Evolutionary conservation across 1,284 basidiomycete species (phyloP).

Genomic region (Prillingera fragicola): DNA sequence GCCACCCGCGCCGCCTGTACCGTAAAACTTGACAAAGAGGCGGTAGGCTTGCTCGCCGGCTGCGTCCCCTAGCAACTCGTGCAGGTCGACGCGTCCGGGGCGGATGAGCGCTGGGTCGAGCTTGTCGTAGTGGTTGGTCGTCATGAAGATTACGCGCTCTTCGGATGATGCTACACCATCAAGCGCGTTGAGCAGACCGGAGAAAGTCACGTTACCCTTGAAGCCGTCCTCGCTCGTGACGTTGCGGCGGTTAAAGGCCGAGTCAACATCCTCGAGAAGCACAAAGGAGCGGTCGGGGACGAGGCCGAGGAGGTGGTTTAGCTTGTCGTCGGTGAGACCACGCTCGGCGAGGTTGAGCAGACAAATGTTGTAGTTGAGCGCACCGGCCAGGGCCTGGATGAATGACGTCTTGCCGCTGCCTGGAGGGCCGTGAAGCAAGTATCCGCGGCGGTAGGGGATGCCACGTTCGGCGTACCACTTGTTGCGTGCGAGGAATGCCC

Average conservation of each 20-base stretch:
- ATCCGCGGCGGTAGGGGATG: slow-evolving; percentile 94
- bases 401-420: slow-evolving; percentile 98
- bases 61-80: slow-evolving; percentile 81
- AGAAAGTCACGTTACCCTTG: slow-evolving; percentile 93
- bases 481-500: slow-evolving; percentile 72
- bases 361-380: slow-evolving; percentile 91
- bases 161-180: slow-evolving; percentile 97
- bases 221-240: slow-evolving; percentile 89
- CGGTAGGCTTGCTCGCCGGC: slow-evolving; percentile 70
- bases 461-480: slow-evolving; percentile 97
- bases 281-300: slow-evolving; percentile 88
- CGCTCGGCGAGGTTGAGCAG: slow-evolving; percentile 93
- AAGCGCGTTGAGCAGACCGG: slow-evolving; percentile 91
- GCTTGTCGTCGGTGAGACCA: slow-evolving; percentile 92
- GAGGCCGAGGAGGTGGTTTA: slow-evolving; percentile 88
- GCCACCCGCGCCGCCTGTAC: slow-evolving; percentile 4
- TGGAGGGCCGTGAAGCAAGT: slow-evolving; percentile 90
- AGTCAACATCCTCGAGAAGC: slow-evolving; percentile 94
- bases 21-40: slow-evolving; percentile 83
- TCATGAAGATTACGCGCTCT: slow-evolving; percentile 98
- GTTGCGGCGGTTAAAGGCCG: slow-evolving; percentile 89
- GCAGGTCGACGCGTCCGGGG: slow-evolving; percentile 87
- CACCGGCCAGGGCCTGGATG: slow-evolving; percentile 93
- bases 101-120: slow-evolving; percentile 80
- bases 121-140: slow-evolving; percentile 78